Base-by-base conservation (phyloP, 163 green algal species). In the Chlamydomonas reinhardtii region DNA sequence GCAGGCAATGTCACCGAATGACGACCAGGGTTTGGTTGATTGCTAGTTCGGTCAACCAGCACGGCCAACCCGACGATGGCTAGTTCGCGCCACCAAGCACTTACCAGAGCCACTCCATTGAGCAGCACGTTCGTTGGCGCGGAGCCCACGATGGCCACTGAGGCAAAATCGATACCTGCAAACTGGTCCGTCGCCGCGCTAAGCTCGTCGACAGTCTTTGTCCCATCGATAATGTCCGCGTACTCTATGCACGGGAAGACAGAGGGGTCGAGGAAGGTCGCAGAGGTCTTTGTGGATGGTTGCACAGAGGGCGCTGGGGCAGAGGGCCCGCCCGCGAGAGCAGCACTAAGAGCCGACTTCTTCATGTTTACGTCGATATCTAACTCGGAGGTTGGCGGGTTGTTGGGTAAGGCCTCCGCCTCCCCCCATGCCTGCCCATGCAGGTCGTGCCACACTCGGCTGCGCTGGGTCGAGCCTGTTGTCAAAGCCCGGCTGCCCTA, bases 231-330 rank as follows among this genome's bases (percentile, higher is more conserved):
- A 12, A 87, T 82, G 27, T 82, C 89, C 11, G 81, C 85, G 56
- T 86, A 92, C 8, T 74, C 85, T 25, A 94, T 66, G 80, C 91
- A 94, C 2, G 91, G 91, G 74, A 92, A 93, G 35, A 88, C 88
- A 20, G 37, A 27, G 34, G 64, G 52, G 54, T 91, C 82, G 12
- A 84, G 83, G 48, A 80, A 77, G 22, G 66, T 69, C 15, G 16
- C 34, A 25, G 48, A 2, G 15, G 68, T 25, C 2, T 39, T 25
- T 62, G 68, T 56, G 0, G 34, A 32, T 31, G 71, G 24, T 29
- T 79, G 39, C n/a, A 74, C 35, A 20, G 69, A 31, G 68, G 78
- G 64, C 22, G 79, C 29, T 24, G 48, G 12, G 11, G 48, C 48
- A 56, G 87, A n/a, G n/a, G n/a, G 43, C 56, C 76, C 88, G 9